Conservation (phyloP, 2,329 filamentous ascomycete species). For the Colletotrichum navitas region DNA sequence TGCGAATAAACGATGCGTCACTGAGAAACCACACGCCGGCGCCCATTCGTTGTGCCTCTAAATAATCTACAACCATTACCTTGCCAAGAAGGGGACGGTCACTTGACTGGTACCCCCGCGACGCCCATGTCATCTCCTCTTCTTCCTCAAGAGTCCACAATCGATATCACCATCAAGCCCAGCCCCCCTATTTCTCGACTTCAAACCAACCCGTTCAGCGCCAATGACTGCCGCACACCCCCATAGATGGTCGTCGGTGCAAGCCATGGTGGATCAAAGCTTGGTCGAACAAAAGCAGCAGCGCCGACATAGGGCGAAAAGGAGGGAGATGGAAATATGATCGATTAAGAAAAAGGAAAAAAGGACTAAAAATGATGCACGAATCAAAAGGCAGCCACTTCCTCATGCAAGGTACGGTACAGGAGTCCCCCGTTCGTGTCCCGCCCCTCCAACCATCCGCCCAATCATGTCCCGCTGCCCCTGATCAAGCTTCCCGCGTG, state of each 20-base stretch:
- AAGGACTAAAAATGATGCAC: not conserved
- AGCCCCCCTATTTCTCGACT: slow-evolving; percentile 14
- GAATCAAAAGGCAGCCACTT: slow-evolving; percentile 6
- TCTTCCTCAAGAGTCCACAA: not conserved
- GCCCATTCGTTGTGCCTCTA: slow-evolving; percentile 13
- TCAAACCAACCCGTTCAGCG: not conserved
- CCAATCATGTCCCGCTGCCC: slow-evolving; percentile 15
- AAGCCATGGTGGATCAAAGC: not conserved
- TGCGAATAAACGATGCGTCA: not conserved
- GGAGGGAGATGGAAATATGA: not conserved
- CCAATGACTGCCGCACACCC: not conserved
- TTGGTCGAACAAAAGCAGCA: not conserved
- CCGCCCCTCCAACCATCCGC: not conserved
- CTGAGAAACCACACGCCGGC: not conserved
- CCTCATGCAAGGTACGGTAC: slow-evolving; percentile 25
- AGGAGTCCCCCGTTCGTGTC: not conserved
- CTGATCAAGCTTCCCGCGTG: slow-evolving; percentile 25
- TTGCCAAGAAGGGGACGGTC: not conserved
- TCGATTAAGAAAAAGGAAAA: too few species aligned
- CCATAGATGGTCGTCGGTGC: not conserved
- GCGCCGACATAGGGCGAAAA: too few species aligned
- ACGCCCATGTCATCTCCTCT: not conserved
- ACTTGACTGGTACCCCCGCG: not conserved
- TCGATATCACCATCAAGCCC: not conserved
- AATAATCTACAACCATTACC: not conserved